Evolutionary conservation across 257 asterid species (phyloP).

Genomic region (Agastache rugosa): DNA sequence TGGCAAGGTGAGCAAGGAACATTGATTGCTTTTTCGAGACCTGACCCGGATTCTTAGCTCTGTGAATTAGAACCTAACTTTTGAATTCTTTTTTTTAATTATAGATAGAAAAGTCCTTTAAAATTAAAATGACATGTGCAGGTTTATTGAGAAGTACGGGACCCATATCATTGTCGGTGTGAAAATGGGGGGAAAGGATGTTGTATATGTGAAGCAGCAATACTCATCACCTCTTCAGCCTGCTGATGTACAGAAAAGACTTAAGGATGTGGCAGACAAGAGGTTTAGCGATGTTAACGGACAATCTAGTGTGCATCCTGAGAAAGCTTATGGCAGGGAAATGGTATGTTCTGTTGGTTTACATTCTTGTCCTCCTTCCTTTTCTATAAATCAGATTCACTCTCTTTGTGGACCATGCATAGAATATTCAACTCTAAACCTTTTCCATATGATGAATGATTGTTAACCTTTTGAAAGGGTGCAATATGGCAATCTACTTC

Average conservation of each 20-base stretch:
- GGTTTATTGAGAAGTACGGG: constrained; percentile 80
- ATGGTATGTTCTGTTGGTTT: constrained; percentile 51
- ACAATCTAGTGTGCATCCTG: constrained; percentile 44
- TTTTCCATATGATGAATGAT: too few relatives aligned
- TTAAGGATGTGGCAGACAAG: constrained; percentile 82
- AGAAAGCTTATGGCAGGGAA: constrained; percentile 46
- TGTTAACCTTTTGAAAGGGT: too few relatives aligned
- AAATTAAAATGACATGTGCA: constrained; percentile 33
- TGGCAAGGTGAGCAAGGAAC: constrained; percentile 60
- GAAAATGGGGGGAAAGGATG: constrained; percentile 85
- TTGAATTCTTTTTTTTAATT: constrained; percentile 11
- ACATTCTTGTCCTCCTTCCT: constrained; percentile 16
- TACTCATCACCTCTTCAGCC: constrained; percentile 68
- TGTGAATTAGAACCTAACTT: constrained; percentile 13
- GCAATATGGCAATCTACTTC: too few relatives aligned
- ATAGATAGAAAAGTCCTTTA: background rate
- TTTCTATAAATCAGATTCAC: constrained; percentile 1
- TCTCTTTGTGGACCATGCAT: too few relatives aligned
- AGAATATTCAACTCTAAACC: too few relatives aligned
- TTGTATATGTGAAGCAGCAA: constrained; percentile 74
- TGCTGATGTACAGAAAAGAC: constrained; percentile 62
- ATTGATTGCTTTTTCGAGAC: constrained; percentile 11
- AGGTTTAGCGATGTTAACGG: constrained; percentile 60
- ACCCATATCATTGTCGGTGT: constrained; percentile 86
- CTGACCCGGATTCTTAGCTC: background rate